A percentile compares a stretch with the other conserved stretches of the same genome.
These are phyloP conservation scores for Pneumocystis murina DNA, from an alignment of 1,139 yeast species.

Conservation along the genomic window DNA sequence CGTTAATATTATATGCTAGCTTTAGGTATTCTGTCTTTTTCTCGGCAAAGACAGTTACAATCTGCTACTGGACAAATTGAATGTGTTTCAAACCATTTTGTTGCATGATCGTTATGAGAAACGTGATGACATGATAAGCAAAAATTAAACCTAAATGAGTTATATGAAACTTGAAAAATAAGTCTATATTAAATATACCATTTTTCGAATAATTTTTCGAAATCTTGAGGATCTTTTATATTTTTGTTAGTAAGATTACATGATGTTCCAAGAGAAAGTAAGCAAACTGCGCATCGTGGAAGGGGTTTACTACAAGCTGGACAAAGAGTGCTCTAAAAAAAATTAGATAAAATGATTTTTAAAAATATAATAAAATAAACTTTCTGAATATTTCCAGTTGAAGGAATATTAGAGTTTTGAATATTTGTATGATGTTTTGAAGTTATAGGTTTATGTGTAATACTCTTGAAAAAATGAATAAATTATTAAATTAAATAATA, in stretches of 20 bases:
- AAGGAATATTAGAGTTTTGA: constrained; percentile 9
- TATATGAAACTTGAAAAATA: constrained; percentile 24
- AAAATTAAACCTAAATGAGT: constrained; percentile 53
- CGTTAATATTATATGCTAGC: neutral
- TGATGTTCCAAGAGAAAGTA: constrained; percentile 66
- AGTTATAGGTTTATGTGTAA: constrained; percentile 4
- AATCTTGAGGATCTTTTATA: constrained; percentile 2
- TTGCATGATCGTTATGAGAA: constrained; percentile 87
- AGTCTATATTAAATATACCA: constrained; percentile 7
- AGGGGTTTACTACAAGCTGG: constrained; percentile 81
- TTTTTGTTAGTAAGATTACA: constrained; percentile 28
- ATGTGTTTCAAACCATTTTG: constrained; percentile 85
- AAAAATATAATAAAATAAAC: neutral
- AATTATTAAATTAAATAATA: neutral
- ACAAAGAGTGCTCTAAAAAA: constrained; percentile 28
- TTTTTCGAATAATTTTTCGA: constrained; percentile 2
- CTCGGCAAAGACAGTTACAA: constrained; percentile 63
- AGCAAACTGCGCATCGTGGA: constrained; percentile 82
- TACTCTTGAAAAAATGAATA: neutral
- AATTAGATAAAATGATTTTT: neutral
- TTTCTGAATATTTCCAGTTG: constrained; percentile 4
- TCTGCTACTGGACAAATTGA: constrained; percentile 89
- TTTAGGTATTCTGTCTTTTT: constrained; percentile 22
- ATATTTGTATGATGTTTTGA: constrained; percentile 5
- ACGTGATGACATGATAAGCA: constrained; percentile 88